Conservation (phyloP, 225 moss, liverwort and hornwort genomes). For the Anthoceros angustus region DNA sequence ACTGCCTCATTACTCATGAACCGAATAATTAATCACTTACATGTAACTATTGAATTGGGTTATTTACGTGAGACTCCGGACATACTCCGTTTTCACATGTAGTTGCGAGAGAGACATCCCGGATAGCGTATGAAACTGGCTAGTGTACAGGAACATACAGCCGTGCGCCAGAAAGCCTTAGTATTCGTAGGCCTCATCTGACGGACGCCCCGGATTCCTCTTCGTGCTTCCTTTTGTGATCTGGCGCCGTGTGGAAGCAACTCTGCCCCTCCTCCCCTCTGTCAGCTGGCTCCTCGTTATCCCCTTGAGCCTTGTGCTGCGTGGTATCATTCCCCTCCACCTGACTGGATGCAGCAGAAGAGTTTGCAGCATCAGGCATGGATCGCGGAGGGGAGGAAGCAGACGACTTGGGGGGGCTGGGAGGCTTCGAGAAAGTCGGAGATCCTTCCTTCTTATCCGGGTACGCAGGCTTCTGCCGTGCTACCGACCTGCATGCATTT, state of each 20-base stretch:
- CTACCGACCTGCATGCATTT: neutral
- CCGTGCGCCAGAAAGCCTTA: neutral
- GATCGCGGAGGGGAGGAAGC: neutral
- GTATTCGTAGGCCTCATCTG: too few relatives aligned
- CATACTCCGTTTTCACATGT: too few relatives aligned
- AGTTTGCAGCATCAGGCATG: neutral
- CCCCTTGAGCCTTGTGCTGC: neutral
- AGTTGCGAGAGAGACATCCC: too few relatives aligned
- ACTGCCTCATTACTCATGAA: too few relatives aligned
- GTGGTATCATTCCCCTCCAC: neutral
- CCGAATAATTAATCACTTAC: too few relatives aligned
- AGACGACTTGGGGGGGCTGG: neutral
- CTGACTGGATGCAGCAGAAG: neutral
- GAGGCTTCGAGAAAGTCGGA: neutral
- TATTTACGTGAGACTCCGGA: too few relatives aligned
- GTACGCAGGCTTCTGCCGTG: neutral
- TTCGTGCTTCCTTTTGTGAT: neutral
- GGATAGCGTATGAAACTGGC: neutral
- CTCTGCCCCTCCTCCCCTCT: too few relatives aligned
- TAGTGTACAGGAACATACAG: neutral
- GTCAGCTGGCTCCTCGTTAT: neutral
- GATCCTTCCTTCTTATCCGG: neutral
- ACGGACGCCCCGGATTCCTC: neutral
- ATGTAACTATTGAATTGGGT: too few relatives aligned
- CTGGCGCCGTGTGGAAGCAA: too few relatives aligned